Evolutionary conservation across 78 protist species (phyloP).

Genomic region (Capsaspora owczarzaki): DNA sequence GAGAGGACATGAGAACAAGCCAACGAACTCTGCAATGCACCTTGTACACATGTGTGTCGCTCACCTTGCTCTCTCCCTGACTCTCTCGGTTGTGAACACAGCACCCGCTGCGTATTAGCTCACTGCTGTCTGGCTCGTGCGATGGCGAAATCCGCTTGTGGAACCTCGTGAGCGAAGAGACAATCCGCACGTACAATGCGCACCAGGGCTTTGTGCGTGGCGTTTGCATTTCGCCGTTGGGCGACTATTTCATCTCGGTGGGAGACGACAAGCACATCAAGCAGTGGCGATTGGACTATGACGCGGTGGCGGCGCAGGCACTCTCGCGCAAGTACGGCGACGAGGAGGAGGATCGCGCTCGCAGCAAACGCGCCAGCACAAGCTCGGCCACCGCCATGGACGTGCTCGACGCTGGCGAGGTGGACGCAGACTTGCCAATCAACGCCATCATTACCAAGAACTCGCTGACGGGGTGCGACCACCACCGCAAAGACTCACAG

Average conservation of each 20-base stretch:
- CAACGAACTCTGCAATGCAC: no score
- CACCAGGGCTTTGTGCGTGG: conserved; percentile 75
- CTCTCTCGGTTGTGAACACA: conserved; percentile 31
- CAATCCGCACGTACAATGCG: background rate
- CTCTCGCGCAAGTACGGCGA: background rate
- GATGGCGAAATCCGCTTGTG: conserved; percentile 44
- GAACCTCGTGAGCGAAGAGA: conserved; percentile 14
- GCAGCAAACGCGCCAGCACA: no score
- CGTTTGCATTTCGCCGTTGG: conserved; percentile 35
- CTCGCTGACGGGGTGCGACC: conserved; percentile 37
- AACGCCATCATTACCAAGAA: background rate
- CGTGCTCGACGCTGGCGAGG: background rate
- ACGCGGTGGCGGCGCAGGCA: background rate
- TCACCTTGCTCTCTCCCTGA: no score
- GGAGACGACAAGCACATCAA: conserved; percentile 77
- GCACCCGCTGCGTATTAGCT: conserved; percentile 21
- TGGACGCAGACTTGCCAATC: no score
- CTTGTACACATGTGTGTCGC: no score
- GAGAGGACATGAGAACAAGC: no score
- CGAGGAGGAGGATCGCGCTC: conserved; percentile 36
- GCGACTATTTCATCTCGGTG: conserved; percentile 31
- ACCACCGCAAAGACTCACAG: conserved; percentile 23
- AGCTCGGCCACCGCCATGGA: background rate
- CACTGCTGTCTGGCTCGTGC: conserved; percentile 23
- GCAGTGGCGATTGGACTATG: background rate